Conservation (phyloP, 176 grass and related monocot species). For the Bromus sterilis region DNA sequence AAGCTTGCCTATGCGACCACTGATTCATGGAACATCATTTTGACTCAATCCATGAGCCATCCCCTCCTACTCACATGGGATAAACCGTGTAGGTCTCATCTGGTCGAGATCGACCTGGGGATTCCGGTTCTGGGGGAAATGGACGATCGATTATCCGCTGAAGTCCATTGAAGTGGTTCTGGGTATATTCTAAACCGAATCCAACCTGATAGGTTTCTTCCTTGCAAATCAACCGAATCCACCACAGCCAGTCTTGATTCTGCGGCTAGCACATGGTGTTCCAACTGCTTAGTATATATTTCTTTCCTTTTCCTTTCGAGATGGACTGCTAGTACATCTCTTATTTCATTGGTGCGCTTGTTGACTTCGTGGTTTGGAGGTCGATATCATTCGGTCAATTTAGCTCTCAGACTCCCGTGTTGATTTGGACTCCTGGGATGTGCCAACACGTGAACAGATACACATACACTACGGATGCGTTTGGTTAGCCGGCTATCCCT, state of each 20-base stretch:
- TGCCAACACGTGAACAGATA: neutral
- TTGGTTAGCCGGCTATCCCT: no score
- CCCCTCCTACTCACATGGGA: neutral
- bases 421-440: neutral
- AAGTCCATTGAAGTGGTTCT: neutral
- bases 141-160: neutral
- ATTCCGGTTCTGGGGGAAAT: neutral
- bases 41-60: neutral
- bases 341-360: no score
- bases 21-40: neutral
- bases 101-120: neutral
- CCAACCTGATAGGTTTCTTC: conserved; percentile 3
- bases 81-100: neutral
- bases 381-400: neutral
- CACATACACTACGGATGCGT: no score
- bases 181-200: neutral
- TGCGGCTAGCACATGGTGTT: neutral
- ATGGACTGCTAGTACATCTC: no score
- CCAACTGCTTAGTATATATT: no score
- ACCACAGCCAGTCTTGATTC: neutral
- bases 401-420: neutral
- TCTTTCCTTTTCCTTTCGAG: no score
- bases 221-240: neutral
- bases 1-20: no score
- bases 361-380: no score